Evolutionary conservation across 2,329 filamentous ascomycete genomes (phyloP).

Genomic region (Tolypocladium cylindrosporum): DNA sequence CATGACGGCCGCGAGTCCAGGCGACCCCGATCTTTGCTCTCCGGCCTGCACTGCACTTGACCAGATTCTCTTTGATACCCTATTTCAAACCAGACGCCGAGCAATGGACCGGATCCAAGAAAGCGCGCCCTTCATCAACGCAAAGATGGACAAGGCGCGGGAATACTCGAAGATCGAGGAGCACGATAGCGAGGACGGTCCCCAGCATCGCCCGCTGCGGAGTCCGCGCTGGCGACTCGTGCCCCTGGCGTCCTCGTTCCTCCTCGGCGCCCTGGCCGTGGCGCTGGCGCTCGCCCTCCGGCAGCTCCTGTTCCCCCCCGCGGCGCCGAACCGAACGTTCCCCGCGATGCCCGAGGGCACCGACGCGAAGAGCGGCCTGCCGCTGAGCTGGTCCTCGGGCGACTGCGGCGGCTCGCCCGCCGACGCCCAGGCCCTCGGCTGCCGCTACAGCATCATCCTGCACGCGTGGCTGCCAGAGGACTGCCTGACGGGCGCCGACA

Average conservation of each 20-base stretch:
- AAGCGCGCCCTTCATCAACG: neutral
- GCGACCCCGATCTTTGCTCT: no score
- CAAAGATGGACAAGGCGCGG: neutral
- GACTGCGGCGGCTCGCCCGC: conserved; percentile 11
- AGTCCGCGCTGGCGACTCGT: neutral
- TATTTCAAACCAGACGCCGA: no score
- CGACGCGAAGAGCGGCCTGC: conserved; percentile 6
- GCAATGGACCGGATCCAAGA: conserved; percentile 1
- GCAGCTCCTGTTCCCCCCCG: neutral
- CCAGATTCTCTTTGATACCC: no score
- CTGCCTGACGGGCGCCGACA: conserved; percentile 9
- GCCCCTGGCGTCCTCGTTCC: neutral
- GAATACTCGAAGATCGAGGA: conserved; percentile 2
- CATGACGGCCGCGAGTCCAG: neutral
- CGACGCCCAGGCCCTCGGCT: conserved; percentile 6
- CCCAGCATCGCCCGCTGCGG: neutral
- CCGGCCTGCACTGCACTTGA: no score
- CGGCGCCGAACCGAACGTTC: conserved; percentile 1
- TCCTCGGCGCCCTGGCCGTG: neutral
- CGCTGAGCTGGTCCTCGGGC: conserved; percentile 8
- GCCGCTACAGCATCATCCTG: conserved; percentile 10
- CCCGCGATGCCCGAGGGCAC: conserved; percentile 6
- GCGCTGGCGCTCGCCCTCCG: neutral
- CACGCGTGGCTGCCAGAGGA: conserved; percentile 11
- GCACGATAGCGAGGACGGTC: conserved; percentile 1